Percentiles rank a stretch among this genome's conserved stretches.
These are phyloP conservation scores for Jamesozyma gamospora DNA, from an alignment of 805 yeast species.

Conservation along the genomic window DNA sequence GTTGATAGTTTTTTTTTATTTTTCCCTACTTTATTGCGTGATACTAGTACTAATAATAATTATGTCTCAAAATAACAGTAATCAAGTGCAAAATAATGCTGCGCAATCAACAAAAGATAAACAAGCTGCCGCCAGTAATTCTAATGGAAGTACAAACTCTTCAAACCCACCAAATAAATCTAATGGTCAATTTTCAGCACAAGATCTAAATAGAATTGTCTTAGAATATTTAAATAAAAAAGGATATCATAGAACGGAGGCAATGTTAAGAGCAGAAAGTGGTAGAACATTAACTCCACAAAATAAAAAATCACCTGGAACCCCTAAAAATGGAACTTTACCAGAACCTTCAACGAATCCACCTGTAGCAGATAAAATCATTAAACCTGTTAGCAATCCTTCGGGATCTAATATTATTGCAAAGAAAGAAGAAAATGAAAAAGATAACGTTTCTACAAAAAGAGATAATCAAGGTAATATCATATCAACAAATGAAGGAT, in stretches of 20 bases:
- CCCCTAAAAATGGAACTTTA: slow-evolving; percentile 34
- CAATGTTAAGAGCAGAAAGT: slow-evolving; percentile 82
- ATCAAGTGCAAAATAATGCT: not conserved
- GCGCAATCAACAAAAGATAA: not conserved
- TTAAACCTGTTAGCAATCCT: slow-evolving; percentile 28
- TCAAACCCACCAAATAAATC: slow-evolving; percentile 6
- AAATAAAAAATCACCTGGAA: slow-evolving; percentile 38
- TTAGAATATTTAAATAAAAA: slow-evolving; percentile 86
- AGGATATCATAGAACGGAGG: slow-evolving; percentile 91
- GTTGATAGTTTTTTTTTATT: no score
- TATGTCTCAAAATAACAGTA: not conserved
- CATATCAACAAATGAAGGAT: slow-evolving; percentile 18
- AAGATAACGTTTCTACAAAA: slow-evolving; percentile 11
- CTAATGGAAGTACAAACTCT: not conserved
- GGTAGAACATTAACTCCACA: slow-evolving; percentile 48
- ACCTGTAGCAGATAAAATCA: slow-evolving; percentile 22
- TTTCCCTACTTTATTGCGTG: no score
- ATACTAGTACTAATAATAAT: no score
- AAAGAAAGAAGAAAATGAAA: not conserved
- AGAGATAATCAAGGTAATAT: slow-evolving; percentile 24
- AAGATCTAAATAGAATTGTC: slow-evolving; percentile 85
- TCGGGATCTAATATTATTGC: not conserved
- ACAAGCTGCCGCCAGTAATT: not conserved
- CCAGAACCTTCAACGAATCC: slow-evolving; percentile 26
- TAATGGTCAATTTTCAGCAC: slow-evolving; percentile 46